A percentile compares a stretch with the other conserved stretches of the same genome.
phyloP scores from a whole-genome alignment of 179 eudicot species.

The Beta corolliflora region DNA sequence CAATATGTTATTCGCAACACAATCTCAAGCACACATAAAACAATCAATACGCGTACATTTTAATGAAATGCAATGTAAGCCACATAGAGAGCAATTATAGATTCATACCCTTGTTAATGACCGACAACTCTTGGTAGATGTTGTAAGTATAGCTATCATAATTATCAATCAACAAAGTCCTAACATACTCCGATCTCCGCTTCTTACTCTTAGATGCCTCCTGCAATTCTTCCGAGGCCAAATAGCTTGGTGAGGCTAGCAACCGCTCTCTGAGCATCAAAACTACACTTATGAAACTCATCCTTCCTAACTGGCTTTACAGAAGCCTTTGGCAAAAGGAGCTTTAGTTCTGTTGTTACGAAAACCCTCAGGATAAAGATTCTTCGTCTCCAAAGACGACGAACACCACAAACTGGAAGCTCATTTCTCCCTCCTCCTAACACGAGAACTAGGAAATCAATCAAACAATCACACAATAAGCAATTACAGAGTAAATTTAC shows the following conservation, averaged over 20 bases:
- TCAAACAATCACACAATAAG: background rate
- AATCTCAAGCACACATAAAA: background rate
- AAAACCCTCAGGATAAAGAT: slow-evolving; percentile 44
- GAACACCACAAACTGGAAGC: slow-evolving; percentile 47
- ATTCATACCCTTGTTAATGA: slow-evolving; percentile 69
- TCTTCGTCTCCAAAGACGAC: slow-evolving; percentile 51
- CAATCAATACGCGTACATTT: background rate
- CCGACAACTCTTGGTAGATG: slow-evolving; percentile 82
- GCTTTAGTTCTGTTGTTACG: slow-evolving; percentile 30
- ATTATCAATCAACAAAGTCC: slow-evolving; percentile 92
- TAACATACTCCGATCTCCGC: slow-evolving; percentile 52
- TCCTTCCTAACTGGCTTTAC: slow-evolving; percentile 44
- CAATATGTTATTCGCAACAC: background rate
- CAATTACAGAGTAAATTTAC: background rate
- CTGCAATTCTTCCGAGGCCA: slow-evolving; percentile 48
- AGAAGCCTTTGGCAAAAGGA: slow-evolving; percentile 41
- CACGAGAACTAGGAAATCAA: background rate
- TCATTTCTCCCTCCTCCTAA: slow-evolving; percentile 42
- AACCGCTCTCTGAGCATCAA: slow-evolving; percentile 35
- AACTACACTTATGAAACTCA: slow-evolving; percentile 29
- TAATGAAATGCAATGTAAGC: background rate
- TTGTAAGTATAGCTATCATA: slow-evolving; percentile 97
- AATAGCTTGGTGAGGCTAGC: slow-evolving; percentile 45
- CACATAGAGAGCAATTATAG: background rate
- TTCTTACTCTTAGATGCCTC: slow-evolving; percentile 43